Evolutionary conservation across 1,139 yeast species (phyloP).

Genomic region (Diutina sp.): DNA sequence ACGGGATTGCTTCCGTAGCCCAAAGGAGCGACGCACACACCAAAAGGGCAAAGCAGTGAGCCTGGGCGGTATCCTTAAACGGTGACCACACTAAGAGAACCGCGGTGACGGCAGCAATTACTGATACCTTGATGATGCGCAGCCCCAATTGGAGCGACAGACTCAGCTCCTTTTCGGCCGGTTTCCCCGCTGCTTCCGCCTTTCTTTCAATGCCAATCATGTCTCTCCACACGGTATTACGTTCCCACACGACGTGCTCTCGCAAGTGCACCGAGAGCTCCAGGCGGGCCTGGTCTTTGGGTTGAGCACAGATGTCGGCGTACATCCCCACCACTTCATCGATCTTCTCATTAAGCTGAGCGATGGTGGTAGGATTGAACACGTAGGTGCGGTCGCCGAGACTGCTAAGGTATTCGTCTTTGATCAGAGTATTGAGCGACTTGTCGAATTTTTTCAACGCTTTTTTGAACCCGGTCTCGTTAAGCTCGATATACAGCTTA

Average conservation of each 20-base stretch:
- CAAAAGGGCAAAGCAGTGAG: constrained; percentile 55
- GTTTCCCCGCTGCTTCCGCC: constrained; percentile 21
- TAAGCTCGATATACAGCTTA: constrained; percentile 53
- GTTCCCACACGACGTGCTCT: constrained; percentile 67
- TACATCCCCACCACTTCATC: constrained; percentile 23
- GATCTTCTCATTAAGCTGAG: constrained; percentile 12
- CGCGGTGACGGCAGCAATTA: constrained; percentile 33
- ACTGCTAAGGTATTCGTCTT: constrained; percentile 21
- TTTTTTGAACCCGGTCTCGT: constrained; percentile 55
- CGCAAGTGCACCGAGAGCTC: constrained; percentile 50
- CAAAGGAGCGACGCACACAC: constrained; percentile 59
- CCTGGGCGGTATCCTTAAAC: constrained; percentile 45
- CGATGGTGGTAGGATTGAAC: constrained; percentile 16
- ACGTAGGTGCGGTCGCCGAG: constrained; percentile 22
- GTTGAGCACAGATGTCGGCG: constrained; percentile 30
- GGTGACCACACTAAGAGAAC: constrained; percentile 40
- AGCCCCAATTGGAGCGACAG: not conserved
- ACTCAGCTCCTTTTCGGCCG: not conserved
- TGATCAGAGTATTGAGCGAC: constrained; percentile 32
- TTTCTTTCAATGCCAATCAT: constrained; percentile 18
- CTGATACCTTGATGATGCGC: constrained; percentile 27
- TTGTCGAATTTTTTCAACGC: constrained; percentile 63
- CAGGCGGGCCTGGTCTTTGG: constrained; percentile 25
- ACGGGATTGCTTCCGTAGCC: constrained; percentile 66
- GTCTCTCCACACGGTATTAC: constrained; percentile 64